Percentiles rank a stretch among this genome's conserved stretches.
phyloP scores from a whole-genome alignment of 306 rosid genomes.

The Neltuma alba region DNA sequence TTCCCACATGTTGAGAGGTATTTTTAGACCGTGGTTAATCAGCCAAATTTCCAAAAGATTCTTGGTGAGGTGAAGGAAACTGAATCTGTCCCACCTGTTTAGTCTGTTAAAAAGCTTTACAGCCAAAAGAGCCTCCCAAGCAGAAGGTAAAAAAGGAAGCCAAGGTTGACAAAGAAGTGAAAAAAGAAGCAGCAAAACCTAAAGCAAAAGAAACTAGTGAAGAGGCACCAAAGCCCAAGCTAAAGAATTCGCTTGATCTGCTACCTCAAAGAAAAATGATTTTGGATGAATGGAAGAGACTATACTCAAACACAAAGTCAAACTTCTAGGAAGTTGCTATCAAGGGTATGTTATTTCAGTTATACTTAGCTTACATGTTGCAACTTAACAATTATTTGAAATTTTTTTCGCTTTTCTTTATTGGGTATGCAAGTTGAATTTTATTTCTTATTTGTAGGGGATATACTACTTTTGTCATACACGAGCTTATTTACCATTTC shows the following conservation, averaged over 20 bases:
- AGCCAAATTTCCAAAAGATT: slow-evolving; percentile 58
- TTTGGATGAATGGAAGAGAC: slow-evolving; percentile 75
- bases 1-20: no score
- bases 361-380: neutral
- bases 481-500: neutral
- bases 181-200: slow-evolving; percentile 35
- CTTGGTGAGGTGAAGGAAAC: slow-evolving; percentile 66
- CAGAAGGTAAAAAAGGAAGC: slow-evolving; percentile 52
- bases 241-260: slow-evolving; percentile 68
- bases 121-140: slow-evolving; percentile 52
- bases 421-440: neutral
- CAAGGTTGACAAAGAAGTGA: slow-evolving; percentile 43
- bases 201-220: slow-evolving; percentile 46
- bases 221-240: slow-evolving; percentile 68
- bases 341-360: slow-evolving; percentile 45
- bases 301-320: slow-evolving; percentile 67
- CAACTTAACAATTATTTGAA: neutral
- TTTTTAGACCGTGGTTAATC: slow-evolving; percentile 77
- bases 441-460: neutral
- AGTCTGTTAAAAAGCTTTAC: slow-evolving; percentile 52
- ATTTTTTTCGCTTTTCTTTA: neutral
- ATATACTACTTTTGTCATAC: neutral
- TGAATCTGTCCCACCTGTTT: slow-evolving; percentile 48
- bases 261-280: slow-evolving; percentile 70
- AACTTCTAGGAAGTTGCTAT: slow-evolving; percentile 80